A percentile compares a stretch with the other conserved stretches of the same genome.
Evolutionary conservation across 495 filamentous ascomycete genomes (phyloP).

Genomic region (Hypoxylon trugodes): DNA sequence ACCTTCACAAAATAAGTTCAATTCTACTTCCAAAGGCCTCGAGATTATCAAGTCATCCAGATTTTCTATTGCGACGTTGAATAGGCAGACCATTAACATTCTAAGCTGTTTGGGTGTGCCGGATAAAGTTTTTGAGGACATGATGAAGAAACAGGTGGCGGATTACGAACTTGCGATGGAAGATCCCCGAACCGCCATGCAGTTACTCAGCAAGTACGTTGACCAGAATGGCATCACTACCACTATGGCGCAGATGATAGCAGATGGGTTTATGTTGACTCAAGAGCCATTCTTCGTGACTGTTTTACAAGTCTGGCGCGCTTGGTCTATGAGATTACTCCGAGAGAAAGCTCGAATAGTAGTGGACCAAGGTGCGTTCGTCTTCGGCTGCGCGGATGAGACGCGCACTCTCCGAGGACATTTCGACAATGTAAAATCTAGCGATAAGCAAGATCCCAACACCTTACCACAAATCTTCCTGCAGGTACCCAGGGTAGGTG

Average conservation of each 20-base stretch:
- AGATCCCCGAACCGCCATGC: constrained; percentile 67
- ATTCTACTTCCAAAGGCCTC: constrained; percentile 70
- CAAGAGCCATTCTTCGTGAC: constrained; percentile 86
- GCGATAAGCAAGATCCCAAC: constrained; percentile 47
- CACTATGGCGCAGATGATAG: constrained; percentile 75
- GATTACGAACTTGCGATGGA: constrained; percentile 73
- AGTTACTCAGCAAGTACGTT: constrained; percentile 74
- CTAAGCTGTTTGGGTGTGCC: constrained; percentile 79
- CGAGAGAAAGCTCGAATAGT: constrained; percentile 92
- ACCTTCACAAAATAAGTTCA: constrained; percentile 87
- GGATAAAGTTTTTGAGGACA: constrained; percentile 70
- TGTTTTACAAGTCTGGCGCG: constrained; percentile 76
- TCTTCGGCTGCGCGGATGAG: constrained; percentile 92
- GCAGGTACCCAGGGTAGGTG: constrained; percentile 64
- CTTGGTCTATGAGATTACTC: constrained; percentile 83
- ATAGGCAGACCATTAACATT: constrained; percentile 87
- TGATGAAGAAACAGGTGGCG: constrained; percentile 69
- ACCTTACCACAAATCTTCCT: constrained; percentile 87
- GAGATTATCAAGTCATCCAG: constrained; percentile 87
- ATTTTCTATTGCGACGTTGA: constrained; percentile 78
- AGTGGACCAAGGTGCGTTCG: constrained; percentile 82
- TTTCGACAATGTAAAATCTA: constrained; percentile 44
- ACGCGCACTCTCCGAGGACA: constrained; percentile 77
- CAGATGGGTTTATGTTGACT: constrained; percentile 76
- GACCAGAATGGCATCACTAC: constrained; percentile 87